phyloP scores from a whole-genome alignment of 163 green algal genomes.

The Scenedesmus sp. region DNA sequence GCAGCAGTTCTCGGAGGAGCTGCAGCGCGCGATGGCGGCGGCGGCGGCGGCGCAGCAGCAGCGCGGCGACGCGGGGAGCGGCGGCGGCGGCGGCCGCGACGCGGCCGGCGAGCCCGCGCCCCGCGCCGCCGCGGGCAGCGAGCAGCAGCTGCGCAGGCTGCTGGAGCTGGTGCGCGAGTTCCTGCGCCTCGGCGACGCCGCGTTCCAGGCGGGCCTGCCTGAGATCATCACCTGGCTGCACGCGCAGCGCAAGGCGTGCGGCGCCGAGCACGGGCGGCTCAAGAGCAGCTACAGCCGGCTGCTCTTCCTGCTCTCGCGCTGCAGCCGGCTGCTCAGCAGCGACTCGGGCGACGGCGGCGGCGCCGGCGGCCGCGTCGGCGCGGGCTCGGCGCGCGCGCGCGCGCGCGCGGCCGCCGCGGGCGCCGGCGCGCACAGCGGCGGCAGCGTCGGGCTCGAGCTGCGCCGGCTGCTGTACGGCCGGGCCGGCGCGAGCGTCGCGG shows the following conservation, averaged over 20 bases:
- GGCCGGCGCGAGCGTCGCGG: background rate
- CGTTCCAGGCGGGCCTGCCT: conserved; percentile 27
- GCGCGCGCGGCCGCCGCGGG: background rate
- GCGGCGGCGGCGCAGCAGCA: background rate
- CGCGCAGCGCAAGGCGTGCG: conserved; percentile 5
- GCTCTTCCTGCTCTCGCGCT: conserved; percentile 88
- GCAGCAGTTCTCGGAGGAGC: conserved; percentile 17
- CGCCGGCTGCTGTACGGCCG: conserved; percentile 13
- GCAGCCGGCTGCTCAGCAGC: conserved; percentile 76
- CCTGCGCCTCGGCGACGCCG: background rate
- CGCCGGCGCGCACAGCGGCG: background rate
- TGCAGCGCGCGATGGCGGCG: background rate
- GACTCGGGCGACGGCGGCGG: conserved; percentile 3
- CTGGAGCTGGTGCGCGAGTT: conserved; percentile 11
- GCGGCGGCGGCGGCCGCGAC: no score
- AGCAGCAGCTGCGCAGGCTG: conserved; percentile 8
- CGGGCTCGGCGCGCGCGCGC: background rate
- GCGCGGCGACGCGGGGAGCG: no score
- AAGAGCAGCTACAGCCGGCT: conserved; percentile 71
- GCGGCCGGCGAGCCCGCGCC: no score
- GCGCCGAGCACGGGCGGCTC: conserved; percentile 12
- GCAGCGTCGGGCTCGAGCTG: background rate
- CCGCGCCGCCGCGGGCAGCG: no score
- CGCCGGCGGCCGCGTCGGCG: conserved; percentile 55
- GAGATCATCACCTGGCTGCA: conserved; percentile 28